Evolutionary conservation across 257 asterid species (phyloP).

Genomic region (Salvia rosmarinus): DNA sequence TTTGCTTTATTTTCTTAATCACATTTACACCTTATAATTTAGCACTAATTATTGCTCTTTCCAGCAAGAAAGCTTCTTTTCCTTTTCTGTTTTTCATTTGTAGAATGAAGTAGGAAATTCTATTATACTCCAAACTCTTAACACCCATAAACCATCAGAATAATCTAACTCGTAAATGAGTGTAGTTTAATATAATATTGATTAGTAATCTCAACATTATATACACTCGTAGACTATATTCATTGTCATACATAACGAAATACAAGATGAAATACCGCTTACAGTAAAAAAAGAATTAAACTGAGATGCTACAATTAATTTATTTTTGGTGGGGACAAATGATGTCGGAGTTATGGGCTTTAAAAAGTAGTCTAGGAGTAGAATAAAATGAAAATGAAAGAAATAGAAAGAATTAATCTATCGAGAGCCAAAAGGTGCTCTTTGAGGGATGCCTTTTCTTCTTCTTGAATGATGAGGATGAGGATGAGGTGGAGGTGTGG

Average conservation of each 20-base stretch:
- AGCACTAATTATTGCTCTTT: constrained; percentile 52
- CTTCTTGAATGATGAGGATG: constrained; percentile 57
- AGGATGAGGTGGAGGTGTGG: constrained; percentile 67
- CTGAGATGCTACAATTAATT: constrained; percentile 1
- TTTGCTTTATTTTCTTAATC: constrained; percentile 53
- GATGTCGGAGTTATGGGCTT: constrained; percentile 45
- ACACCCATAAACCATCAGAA: not conserved
- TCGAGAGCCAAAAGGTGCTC: constrained; percentile 75
- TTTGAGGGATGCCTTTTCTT: constrained; percentile 88
- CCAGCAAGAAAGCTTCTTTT: constrained; percentile 6
- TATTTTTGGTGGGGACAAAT: constrained; percentile 37
- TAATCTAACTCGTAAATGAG: not conserved
- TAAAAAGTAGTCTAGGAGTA: constrained; percentile 33
- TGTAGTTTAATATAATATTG: not conserved
- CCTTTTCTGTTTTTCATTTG: not conserved
- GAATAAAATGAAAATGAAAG: not conserved
- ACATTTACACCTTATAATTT: constrained; percentile 51
- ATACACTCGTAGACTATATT: too few species aligned
- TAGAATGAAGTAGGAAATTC: not conserved
- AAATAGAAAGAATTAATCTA: constrained; percentile 18
- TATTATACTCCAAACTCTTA: not conserved
- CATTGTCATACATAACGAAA: too few species aligned
- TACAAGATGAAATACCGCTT: not conserved
- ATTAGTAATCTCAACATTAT: not conserved
- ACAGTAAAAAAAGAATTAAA: not conserved